These are phyloP conservation scores for Penicillium rolfsii DNA, from an alignment of 2,329 filamentous ascomycete genomes.

Conservation along the genomic window DNA sequence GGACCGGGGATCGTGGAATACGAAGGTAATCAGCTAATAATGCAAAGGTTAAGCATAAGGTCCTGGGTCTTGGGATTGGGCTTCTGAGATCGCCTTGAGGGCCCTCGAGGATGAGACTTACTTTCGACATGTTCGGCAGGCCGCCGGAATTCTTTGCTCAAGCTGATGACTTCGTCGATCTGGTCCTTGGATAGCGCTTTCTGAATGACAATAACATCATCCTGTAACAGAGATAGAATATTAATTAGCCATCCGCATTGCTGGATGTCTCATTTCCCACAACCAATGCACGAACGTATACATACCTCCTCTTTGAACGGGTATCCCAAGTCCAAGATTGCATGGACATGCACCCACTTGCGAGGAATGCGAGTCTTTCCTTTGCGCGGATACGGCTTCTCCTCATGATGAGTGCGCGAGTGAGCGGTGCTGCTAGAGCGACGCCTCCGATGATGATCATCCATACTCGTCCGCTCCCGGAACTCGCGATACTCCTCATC, in stretches of 20 bases:
- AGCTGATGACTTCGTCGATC: slow-evolving; percentile 83
- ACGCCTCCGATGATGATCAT: slow-evolving; percentile 44
- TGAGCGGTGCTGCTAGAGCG: slow-evolving; percentile 48
- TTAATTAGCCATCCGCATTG: neutral
- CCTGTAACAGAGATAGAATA: slow-evolving; percentile 52
- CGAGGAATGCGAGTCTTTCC: slow-evolving; percentile 89
- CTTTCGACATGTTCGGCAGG: slow-evolving; percentile 33
- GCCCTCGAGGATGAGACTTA: slow-evolving; percentile 27
- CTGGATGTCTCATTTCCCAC: neutral
- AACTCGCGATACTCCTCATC: slow-evolving; percentile 73
- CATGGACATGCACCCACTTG: slow-evolving; percentile 76
- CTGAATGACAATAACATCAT: slow-evolving; percentile 77
- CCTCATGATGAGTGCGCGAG: slow-evolving; percentile 34
- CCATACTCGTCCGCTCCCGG: slow-evolving; percentile 62
- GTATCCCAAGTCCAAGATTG: slow-evolving; percentile 82
- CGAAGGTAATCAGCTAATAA: slow-evolving; percentile 31
- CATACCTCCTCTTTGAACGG: slow-evolving; percentile 83
- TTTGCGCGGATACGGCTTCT: slow-evolving; percentile 69
- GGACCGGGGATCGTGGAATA: slow-evolving; percentile 30
- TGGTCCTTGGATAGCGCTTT: slow-evolving; percentile 86
- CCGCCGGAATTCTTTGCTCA: slow-evolving; percentile 67
- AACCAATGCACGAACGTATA: slow-evolving; percentile 7
- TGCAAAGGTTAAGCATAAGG: slow-evolving; percentile 6
- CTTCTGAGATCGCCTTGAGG: neutral
- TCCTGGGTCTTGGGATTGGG: neutral